phyloP scores from a whole-genome alignment of 768 basidiomycete genomes.

The Serendipita sp. region DNA sequence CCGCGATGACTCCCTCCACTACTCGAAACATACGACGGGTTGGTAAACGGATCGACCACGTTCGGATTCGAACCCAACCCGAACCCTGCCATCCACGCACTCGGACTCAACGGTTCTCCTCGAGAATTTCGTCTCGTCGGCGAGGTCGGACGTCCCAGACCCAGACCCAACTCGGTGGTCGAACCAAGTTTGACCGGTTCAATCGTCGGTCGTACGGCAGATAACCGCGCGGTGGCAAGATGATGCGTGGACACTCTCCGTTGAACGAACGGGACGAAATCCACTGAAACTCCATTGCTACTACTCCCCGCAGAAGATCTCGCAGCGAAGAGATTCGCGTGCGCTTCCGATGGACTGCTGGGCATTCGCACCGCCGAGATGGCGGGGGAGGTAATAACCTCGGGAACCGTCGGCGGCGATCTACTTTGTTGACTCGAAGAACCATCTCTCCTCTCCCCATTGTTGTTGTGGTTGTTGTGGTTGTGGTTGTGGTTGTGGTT shows the following conservation, averaged over 20 bases:
- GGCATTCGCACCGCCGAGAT: not conserved
- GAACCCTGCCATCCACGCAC: constrained; percentile 1
- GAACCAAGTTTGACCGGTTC: not conserved
- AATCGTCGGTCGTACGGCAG: not conserved
- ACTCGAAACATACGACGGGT: not conserved
- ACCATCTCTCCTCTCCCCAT: not conserved
- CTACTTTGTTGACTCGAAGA: too few species aligned
- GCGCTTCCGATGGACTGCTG: not conserved
- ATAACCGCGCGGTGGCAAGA: not conserved
- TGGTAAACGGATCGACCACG: not conserved
- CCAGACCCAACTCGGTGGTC: not conserved
- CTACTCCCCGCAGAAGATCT: not conserved
- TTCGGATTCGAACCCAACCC: not conserved
- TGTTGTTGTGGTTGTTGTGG: too few species aligned
- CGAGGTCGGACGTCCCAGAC: not conserved
- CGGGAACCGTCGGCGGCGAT: not conserved
- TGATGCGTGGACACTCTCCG: not conserved
- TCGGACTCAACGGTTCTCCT: not conserved
- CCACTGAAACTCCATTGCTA: not conserved
- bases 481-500: too few species aligned
- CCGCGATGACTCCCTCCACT: not conserved
- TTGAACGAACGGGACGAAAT: not conserved
- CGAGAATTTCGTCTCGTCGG: not conserved
- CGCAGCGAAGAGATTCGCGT: not conserved
- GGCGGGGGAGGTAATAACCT: not conserved